Evolutionary conservation across 768 basidiomycete genomes (phyloP).

Genomic region (Mycena olivaceomarginata): DNA sequence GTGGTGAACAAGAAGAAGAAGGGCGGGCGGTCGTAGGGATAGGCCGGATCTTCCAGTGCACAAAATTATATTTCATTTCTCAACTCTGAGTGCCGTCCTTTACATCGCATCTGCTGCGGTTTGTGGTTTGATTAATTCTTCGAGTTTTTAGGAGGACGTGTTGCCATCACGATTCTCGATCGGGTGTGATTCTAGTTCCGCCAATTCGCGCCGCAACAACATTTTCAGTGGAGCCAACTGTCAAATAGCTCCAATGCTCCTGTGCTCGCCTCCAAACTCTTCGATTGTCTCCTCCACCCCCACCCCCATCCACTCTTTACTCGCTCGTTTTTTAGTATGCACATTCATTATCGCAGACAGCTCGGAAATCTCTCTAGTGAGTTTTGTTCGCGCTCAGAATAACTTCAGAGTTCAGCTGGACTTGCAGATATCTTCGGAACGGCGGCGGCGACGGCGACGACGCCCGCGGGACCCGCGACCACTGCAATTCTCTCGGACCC

Average conservation of each 20-base stretch:
- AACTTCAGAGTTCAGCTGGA: too few species aligned
- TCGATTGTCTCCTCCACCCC: not conserved
- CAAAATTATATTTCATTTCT: conserved; percentile 30
- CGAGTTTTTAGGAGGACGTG: too few species aligned
- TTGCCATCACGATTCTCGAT: not conserved
- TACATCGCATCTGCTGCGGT: too few species aligned
- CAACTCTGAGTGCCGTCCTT: conserved; percentile 10
- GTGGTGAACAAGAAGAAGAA: conserved; percentile 98
- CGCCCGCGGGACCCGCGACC: not conserved
- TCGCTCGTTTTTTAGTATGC: conserved; percentile 8
- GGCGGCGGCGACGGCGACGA: not conserved
- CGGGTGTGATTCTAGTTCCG: not conserved
- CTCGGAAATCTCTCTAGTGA: not conserved
- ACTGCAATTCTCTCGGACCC: not conserved
- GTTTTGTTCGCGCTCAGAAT: too few species aligned
- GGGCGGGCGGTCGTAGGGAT: conserved; percentile 71
- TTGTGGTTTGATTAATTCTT: too few species aligned
- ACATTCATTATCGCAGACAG: conserved; percentile 19
- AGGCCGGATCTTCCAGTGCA: conserved; percentile 7
- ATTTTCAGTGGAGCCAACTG: conserved; percentile 29
- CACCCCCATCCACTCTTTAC: conserved; percentile 18
- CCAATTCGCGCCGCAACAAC: not conserved
- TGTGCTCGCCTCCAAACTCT: not conserved
- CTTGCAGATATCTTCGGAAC: conserved; percentile 5
- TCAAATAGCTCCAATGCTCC: conserved; percentile 8